A percentile compares a stretch with the other conserved stretches of the same genome.
These are phyloP conservation scores for Fomitopsis schrenkii DNA, from an alignment of 1,284 basidiomycete genomes.

Conservation along the genomic window DNA sequence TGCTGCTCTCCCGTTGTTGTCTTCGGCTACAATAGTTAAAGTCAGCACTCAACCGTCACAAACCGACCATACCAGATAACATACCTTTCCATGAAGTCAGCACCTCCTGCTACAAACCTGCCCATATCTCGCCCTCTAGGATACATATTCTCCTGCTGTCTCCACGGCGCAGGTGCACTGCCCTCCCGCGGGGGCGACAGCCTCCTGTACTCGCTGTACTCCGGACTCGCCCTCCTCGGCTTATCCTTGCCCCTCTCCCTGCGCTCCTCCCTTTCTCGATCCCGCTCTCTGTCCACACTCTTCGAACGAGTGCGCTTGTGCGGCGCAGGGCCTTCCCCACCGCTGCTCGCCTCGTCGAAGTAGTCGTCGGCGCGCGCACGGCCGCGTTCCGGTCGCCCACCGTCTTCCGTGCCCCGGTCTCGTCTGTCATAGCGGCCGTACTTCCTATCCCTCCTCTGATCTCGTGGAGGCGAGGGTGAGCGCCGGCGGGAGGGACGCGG, in stretches of 20 bases:
- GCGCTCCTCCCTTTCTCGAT: slow-evolving; percentile 20
- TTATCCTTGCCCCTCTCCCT: slow-evolving; percentile 19
- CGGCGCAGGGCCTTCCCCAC: neutral
- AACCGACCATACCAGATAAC: neutral
- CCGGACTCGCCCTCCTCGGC: slow-evolving; percentile 24
- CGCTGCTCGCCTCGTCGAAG: slow-evolving; percentile 19
- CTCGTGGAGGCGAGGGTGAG: slow-evolving; percentile 14
- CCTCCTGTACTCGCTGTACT: slow-evolving; percentile 29
- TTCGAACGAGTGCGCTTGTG: slow-evolving; percentile 16
- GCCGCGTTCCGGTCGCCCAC: slow-evolving; percentile 15
- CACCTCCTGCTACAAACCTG: slow-evolving; percentile 30
- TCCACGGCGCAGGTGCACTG: slow-evolving; percentile 33
- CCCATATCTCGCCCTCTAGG: slow-evolving; percentile 27
- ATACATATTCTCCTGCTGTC: slow-evolving; percentile 49
- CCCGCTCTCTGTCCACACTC: slow-evolving; percentile 22
- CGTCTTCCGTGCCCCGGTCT: slow-evolving; percentile 8
- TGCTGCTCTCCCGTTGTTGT: slow-evolving; percentile 60
- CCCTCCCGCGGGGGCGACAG: slow-evolving; percentile 20
- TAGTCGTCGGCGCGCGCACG: slow-evolving; percentile 28
- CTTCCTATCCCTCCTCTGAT: slow-evolving; percentile 19
- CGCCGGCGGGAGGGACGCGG: slow-evolving; percentile 11
- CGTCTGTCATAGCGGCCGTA: neutral
- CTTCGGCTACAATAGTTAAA: slow-evolving; percentile 57
- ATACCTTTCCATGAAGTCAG: slow-evolving; percentile 56
- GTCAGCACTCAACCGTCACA: neutral